A percentile compares a stretch with the other conserved stretches of the same genome.
Evolutionary conservation across 148 eudicot species (phyloP).

Genomic region (Amaranthus palmeri): DNA sequence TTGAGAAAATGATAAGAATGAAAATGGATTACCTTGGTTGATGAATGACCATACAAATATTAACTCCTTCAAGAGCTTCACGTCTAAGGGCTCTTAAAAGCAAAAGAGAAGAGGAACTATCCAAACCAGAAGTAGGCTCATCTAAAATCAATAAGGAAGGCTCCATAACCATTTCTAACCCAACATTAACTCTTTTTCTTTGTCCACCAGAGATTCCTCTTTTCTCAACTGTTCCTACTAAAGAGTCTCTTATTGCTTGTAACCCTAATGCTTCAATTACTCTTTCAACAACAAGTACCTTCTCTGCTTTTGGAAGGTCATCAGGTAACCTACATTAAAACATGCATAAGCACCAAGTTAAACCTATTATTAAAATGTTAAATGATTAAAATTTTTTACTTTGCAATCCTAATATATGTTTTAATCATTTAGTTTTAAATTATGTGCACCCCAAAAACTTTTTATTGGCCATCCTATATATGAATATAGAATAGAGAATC

Average conservation of each 20-base stretch:
- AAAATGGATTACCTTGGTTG: slow-evolving; percentile 67
- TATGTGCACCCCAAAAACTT: too few species aligned
- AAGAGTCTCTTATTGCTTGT: slow-evolving; percentile 74
- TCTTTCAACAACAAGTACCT: slow-evolving; percentile 82
- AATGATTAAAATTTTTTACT: too few species aligned
- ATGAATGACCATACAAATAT: slow-evolving; percentile 88
- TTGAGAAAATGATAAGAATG: not conserved
- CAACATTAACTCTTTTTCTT: slow-evolving; percentile 88
- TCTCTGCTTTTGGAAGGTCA: slow-evolving; percentile 73
- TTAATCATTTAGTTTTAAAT: too few species aligned
- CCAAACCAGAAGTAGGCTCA: slow-evolving; percentile 97
- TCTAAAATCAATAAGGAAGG: slow-evolving; percentile 85
- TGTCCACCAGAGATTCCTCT: slow-evolving; percentile 96
- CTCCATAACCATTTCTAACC: slow-evolving; percentile 95
- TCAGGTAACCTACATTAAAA: slow-evolving; percentile 45
- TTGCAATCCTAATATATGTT: too few species aligned
- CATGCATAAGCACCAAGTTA: not conserved
- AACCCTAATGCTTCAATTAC: slow-evolving; percentile 80
- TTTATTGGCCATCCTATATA: too few species aligned
- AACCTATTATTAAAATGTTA: not conserved
- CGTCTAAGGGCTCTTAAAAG: slow-evolving; percentile 83
- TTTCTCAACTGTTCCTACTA: slow-evolving; percentile 88
- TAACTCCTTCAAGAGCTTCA: slow-evolving; percentile 96
- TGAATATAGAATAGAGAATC: too few species aligned
- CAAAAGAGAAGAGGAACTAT: slow-evolving; percentile 86